A percentile compares a stretch with the other conserved stretches of the same genome.
Conservation (phyloP, 345 rosid genomes). For the Hibiscus syriacus region DNA sequence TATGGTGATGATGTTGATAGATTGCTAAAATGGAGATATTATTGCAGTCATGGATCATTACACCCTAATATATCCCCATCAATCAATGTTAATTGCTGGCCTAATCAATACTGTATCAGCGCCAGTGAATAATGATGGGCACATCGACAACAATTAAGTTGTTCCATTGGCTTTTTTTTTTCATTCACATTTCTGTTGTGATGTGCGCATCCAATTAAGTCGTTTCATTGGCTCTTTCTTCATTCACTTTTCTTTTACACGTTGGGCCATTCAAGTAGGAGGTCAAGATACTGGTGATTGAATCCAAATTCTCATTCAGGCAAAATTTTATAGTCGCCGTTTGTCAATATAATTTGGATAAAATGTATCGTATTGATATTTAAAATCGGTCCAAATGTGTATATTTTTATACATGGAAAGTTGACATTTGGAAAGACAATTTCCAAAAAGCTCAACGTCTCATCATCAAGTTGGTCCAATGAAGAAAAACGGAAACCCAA, state of each 20-base stretch:
- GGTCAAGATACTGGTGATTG: too few species aligned
- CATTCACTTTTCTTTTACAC: too few species aligned
- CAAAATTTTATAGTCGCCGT: too few species aligned
- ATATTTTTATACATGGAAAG: neutral
- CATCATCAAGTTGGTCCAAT: neutral
- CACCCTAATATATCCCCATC: neutral
- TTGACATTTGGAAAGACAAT: neutral
- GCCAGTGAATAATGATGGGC: neutral
- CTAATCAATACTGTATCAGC: slow-evolving; percentile 1
- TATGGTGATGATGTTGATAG: neutral
- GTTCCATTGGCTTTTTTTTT: neutral
- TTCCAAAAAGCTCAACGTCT: neutral
- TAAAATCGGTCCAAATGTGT: neutral
- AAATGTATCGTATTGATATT: neutral
- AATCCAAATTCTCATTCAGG: neutral
- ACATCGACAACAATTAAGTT: neutral
- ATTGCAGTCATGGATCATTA: neutral
- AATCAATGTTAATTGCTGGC: slow-evolving; percentile 2
- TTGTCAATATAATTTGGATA: too few species aligned
- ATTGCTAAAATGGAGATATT: neutral
- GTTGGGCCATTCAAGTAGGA: too few species aligned
- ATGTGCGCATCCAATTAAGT: too few species aligned
- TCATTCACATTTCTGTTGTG: neutral
- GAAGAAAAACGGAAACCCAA: neutral
- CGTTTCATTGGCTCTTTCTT: too few species aligned